Evolutionary conservation across 2,329 filamentous ascomycete species (phyloP).

Genomic region (Scytalidium lignicola): DNA sequence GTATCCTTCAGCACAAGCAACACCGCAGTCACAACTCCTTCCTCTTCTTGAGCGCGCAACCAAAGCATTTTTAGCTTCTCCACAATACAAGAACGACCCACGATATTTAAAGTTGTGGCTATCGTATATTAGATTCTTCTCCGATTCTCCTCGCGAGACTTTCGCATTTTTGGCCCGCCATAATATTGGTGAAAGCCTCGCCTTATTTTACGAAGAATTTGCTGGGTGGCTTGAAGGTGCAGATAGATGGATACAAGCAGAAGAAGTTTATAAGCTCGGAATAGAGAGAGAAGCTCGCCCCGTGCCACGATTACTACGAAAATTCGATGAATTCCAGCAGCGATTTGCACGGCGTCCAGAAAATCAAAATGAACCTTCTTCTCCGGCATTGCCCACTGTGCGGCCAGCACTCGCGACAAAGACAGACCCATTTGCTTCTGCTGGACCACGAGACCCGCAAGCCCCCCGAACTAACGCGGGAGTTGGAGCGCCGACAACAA

Average conservation of each 20-base stretch:
- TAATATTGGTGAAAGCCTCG: slow-evolving; percentile 77
- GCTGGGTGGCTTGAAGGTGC: slow-evolving; percentile 85
- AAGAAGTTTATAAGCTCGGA: slow-evolving; percentile 88
- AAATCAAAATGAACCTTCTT: slow-evolving; percentile 63
- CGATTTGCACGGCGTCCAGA: slow-evolving; percentile 65
- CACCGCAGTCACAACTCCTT: slow-evolving; percentile 83
- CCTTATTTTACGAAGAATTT: slow-evolving; percentile 95
- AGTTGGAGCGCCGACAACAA: slow-evolving; percentile 45
- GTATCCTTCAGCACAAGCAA: slow-evolving; percentile 91
- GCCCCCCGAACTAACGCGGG: slow-evolving; percentile 48
- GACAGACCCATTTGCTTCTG: slow-evolving; percentile 70
- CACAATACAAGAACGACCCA: slow-evolving; percentile 92
- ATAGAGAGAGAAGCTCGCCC: slow-evolving; percentile 86
- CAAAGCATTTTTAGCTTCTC: slow-evolving; percentile 76
- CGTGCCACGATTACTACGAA: slow-evolving; percentile 73
- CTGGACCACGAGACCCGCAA: slow-evolving; percentile 58
- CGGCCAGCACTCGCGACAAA: slow-evolving; percentile 82
- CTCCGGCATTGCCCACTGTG: slow-evolving; percentile 79
- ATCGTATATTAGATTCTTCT: slow-evolving; percentile 88
- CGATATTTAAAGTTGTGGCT: slow-evolving; percentile 92
- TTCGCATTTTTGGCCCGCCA: slow-evolving; percentile 90
- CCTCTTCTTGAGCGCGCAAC: slow-evolving; percentile 88
- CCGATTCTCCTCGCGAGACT: slow-evolving; percentile 86
- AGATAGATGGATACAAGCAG: slow-evolving; percentile 81
- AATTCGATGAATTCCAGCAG: slow-evolving; percentile 87